Evolutionary conservation across 768 basidiomycete genomes (phyloP).

Genomic region (Agaricus subrufescens): DNA sequence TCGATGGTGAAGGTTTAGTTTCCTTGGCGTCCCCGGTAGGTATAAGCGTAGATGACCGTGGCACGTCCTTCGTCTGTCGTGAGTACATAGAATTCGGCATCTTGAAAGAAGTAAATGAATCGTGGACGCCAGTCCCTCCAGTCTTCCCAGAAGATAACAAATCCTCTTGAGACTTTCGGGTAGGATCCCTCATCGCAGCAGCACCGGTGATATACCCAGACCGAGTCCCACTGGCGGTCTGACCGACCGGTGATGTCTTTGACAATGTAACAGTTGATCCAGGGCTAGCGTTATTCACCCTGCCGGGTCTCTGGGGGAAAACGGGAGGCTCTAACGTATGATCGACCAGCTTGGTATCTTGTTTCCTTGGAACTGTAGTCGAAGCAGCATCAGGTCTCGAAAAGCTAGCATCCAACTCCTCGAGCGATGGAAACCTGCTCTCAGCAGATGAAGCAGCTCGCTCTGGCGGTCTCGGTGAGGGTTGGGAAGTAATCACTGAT

Average conservation of each 20-base stretch:
- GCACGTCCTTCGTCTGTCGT: not conserved
- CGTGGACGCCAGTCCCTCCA: not conserved
- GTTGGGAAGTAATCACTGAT: slow-evolving; percentile 20
- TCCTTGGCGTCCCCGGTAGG: not conserved
- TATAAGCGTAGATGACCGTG: not conserved
- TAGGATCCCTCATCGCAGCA: slow-evolving; percentile 23
- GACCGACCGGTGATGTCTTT: slow-evolving; percentile 18
- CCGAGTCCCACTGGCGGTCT: slow-evolving; percentile 35
- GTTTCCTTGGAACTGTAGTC: not conserved
- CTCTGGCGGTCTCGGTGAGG: slow-evolving; percentile 23
- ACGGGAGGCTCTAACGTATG: not conserved
- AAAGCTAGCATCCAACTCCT: slow-evolving; percentile 63
- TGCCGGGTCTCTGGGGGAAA: not conserved
- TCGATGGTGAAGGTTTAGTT: not conserved
- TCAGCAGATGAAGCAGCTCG: slow-evolving; percentile 49
- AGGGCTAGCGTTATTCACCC: slow-evolving; percentile 12
- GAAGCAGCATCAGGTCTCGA: slow-evolving; percentile 14
- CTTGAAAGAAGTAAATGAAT: not conserved
- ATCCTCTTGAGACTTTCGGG: slow-evolving; percentile 6
- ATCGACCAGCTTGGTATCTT: not conserved
- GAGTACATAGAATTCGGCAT: not conserved
- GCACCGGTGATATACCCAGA: slow-evolving; percentile 56
- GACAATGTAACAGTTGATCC: slow-evolving; percentile 15
- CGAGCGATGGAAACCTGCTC: slow-evolving; percentile 81
- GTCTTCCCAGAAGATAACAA: not conserved